Percentiles rank a stretch among this genome's conserved stretches.
These are phyloP conservation scores for Sphaerulina musiva DNA, from an alignment of 2,329 filamentous ascomycete genomes.

Conservation along the genomic window DNA sequence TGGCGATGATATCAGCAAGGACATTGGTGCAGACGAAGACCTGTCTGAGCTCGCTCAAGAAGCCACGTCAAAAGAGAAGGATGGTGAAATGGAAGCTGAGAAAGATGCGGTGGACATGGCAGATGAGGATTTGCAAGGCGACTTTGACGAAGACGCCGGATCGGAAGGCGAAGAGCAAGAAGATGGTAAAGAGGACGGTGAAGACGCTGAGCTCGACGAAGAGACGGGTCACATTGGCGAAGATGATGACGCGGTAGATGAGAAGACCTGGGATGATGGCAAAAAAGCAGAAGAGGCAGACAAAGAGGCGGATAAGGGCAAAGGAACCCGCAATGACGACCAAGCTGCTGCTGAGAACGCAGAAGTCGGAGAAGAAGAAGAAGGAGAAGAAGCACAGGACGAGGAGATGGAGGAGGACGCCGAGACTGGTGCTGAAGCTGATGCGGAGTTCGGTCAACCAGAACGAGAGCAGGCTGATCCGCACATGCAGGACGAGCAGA, in stretches of 20 bases:
- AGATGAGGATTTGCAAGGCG: slow-evolving; percentile 82
- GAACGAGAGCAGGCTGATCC: slow-evolving; percentile 63
- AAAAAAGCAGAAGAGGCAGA: slow-evolving; percentile 76
- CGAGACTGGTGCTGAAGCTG: slow-evolving; percentile 36
- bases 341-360: slow-evolving; percentile 40
- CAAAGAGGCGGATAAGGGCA: slow-evolving; percentile 58
- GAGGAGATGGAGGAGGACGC: slow-evolving; percentile 44
- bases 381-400: slow-evolving; percentile 41
- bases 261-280: slow-evolving; percentile 96
- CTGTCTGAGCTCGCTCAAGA: slow-evolving; percentile 86
- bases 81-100: slow-evolving; percentile 64
- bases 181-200: slow-evolving; percentile 40
- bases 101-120: slow-evolving; percentile 89
- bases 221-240: slow-evolving; percentile 74
- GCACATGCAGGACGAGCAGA: slow-evolving; percentile 73
- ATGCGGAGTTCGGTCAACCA: slow-evolving; percentile 61
- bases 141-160: slow-evolving; percentile 58
- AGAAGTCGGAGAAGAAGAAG: slow-evolving; percentile 39
- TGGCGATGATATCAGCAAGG: slow-evolving; percentile 95
- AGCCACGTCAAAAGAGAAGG: slow-evolving; percentile 48
- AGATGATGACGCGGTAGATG: slow-evolving; percentile 83
- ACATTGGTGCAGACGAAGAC: slow-evolving; percentile 89
- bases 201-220: slow-evolving; percentile 58
- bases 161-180: slow-evolving; percentile 60
- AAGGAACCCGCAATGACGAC: slow-evolving; percentile 45